These are phyloP conservation scores for Psidium guajava DNA, from an alignment of 345 rosid genomes.

Conservation along the genomic window DNA sequence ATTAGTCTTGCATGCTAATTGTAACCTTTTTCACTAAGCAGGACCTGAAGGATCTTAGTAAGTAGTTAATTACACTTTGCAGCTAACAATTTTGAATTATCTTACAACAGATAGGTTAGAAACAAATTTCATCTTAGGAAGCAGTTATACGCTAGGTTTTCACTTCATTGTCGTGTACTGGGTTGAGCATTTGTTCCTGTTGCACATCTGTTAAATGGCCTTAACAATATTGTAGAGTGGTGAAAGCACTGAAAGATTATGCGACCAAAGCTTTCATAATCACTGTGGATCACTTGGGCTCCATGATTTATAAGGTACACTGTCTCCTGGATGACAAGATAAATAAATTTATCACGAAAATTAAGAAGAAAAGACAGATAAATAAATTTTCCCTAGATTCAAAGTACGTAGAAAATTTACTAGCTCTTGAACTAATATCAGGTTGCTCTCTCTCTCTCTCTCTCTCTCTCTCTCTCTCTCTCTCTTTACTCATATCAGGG, in stretches of 20 bases:
- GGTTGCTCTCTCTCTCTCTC: no score
- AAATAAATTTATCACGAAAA: no score
- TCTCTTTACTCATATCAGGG: no score
- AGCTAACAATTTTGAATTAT: constrained; percentile 68
- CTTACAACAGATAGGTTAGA: constrained; percentile 47
- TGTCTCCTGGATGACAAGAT: constrained; percentile 35
- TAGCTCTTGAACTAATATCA: no score
- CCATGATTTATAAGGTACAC: constrained; percentile 59
- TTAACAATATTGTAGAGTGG: no score
- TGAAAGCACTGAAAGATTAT: no score
- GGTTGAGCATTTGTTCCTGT: background rate
- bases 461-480: no score
- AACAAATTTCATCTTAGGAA: background rate
- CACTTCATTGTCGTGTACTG: background rate
- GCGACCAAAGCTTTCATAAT: constrained; percentile 45
- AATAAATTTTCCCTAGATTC: no score
- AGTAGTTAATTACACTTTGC: constrained; percentile 79
- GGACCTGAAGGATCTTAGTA: constrained; percentile 68
- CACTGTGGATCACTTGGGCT: constrained; percentile 83
- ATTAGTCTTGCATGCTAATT: background rate
- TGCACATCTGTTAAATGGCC: background rate
- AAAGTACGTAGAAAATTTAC: no score
- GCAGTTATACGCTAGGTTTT: background rate
- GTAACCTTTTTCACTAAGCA: background rate
- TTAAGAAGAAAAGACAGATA: no score